These are phyloP conservation scores for Penicillium sumatraense DNA, from an alignment of 2,329 filamentous ascomycete genomes.

Conservation along the genomic window DNA sequence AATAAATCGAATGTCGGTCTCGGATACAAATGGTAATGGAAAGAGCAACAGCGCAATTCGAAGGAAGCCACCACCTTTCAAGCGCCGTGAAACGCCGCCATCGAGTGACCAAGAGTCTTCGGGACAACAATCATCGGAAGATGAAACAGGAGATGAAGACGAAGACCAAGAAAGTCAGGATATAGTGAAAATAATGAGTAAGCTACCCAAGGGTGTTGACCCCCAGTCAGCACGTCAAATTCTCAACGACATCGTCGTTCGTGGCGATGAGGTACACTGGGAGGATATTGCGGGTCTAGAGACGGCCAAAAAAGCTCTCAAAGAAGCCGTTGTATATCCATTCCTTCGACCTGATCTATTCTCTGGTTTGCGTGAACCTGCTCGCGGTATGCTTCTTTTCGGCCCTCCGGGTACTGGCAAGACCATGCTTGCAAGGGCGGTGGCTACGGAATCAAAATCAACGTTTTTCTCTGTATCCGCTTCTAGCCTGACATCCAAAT, in stretches of 20 bases:
- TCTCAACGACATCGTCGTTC: constrained; percentile 91
- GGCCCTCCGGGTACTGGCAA: constrained; percentile 98
- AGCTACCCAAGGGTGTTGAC: constrained; percentile 81
- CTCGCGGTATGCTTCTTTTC: constrained; percentile 92
- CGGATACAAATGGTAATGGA: constrained; percentile 20
- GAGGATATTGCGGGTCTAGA: constrained; percentile 89
- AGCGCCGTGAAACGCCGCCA: constrained; percentile 50
- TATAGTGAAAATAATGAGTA: constrained; percentile 71
- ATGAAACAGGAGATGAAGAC: constrained; percentile 51
- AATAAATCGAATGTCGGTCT: constrained; percentile 30
- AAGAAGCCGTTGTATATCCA: constrained; percentile 95
- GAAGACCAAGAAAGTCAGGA: constrained; percentile 58
- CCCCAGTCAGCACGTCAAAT: constrained; percentile 84
- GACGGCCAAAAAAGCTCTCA: constrained; percentile 85
- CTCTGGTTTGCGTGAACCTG: constrained; percentile 91
- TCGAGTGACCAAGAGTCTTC: constrained; percentile 47
- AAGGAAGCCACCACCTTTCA: constrained; percentile 37
- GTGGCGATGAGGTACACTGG: constrained; percentile 95
- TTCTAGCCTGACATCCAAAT: constrained; percentile 93
- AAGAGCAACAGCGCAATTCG: constrained; percentile 20
- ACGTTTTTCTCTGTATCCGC: constrained; percentile 98
- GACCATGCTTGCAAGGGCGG: constrained; percentile 93
- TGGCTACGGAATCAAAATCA: constrained; percentile 90
- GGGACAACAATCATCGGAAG: constrained; percentile 55
- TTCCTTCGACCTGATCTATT: constrained; percentile 95